phyloP scores from a whole-genome alignment of 495 filamentous ascomycete genomes.

The Aspergillus panamensis region DNA sequence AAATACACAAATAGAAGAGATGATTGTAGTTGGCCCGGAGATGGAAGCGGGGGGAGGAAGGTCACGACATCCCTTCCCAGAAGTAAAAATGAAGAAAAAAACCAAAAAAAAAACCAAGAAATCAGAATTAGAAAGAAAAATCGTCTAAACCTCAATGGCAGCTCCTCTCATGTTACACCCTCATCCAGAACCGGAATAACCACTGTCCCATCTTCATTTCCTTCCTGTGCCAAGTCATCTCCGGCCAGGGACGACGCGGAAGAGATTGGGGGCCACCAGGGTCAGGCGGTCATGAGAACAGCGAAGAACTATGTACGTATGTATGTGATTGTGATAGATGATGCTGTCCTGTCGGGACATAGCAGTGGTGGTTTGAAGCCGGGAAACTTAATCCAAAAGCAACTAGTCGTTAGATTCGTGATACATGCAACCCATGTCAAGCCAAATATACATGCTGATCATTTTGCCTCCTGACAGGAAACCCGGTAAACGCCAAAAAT shows the following conservation, averaged over 20 bases:
- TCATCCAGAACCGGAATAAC: neutral
- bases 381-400: conserved; percentile 6
- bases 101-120: neutral
- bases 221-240: neutral
- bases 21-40: too few species aligned
- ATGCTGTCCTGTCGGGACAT: neutral
- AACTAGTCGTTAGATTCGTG: conserved; percentile 17
- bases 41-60: too few species aligned
- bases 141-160: neutral
- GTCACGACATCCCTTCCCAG: too few species aligned
- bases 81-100: too few species aligned
- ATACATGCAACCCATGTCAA: conserved; percentile 16
- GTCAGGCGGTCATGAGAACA: neutral
- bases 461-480: conserved; percentile 7
- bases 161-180: neutral
- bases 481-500: neutral
- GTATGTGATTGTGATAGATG: conserved; percentile 5
- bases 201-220: neutral
- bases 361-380: neutral
- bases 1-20: too few species aligned
- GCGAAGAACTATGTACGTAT: neutral
- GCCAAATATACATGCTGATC: conserved; percentile 13
- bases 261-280: neutral
- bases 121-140: neutral
- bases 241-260: neutral